Percentiles rank a stretch among this genome's conserved stretches.
These are phyloP conservation scores for Septoria linicola DNA, from an alignment of 2,329 filamentous ascomycete genomes.

Conservation along the genomic window DNA sequence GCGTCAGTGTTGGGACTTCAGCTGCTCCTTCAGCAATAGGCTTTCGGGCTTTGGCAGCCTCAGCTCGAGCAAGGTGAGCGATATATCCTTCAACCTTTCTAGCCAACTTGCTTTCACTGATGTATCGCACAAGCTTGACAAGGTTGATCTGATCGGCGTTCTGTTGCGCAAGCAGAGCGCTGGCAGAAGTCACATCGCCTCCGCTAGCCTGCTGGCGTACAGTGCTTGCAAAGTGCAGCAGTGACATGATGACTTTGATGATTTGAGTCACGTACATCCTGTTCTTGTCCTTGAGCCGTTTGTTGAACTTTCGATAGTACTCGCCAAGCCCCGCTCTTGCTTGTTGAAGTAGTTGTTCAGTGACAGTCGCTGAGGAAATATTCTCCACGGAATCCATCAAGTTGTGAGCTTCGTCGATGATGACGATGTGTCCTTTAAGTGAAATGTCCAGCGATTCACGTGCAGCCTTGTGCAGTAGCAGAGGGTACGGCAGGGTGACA, in stretches of 20 bases:
- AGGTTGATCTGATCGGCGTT: slow-evolving; percentile 94
- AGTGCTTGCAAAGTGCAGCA: slow-evolving; percentile 42
- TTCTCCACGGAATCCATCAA: slow-evolving; percentile 91
- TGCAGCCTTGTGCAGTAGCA: slow-evolving; percentile 82
- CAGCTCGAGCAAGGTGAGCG: slow-evolving; percentile 48
- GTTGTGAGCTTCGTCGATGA: slow-evolving; percentile 97
- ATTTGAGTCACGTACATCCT: slow-evolving; percentile 87
- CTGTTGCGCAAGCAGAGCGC: slow-evolving; percentile 73
- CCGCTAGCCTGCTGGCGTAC: slow-evolving; percentile 34
- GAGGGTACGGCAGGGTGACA: slow-evolving; percentile 85
- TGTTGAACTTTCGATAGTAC: slow-evolving; percentile 86
- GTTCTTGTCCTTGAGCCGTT: slow-evolving; percentile 85
- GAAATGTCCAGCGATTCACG: slow-evolving; percentile 84
- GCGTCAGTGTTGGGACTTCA: slow-evolving; percentile 56
- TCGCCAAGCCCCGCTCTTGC: slow-evolving; percentile 73
- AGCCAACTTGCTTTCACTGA: slow-evolving; percentile 88
- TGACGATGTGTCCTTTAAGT: slow-evolving; percentile 83
- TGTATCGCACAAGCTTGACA: slow-evolving; percentile 80
- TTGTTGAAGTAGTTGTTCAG: slow-evolving; percentile 67
- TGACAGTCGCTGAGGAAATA: slow-evolving; percentile 78
- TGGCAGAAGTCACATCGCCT: slow-evolving; percentile 69
- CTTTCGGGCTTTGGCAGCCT: not conserved
- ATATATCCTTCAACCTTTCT: slow-evolving; percentile 93
- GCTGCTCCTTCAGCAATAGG: not conserved
- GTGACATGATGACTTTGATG: slow-evolving; percentile 76